These are phyloP conservation scores for Termitomyces sp. DNA, from an alignment of 768 basidiomycete species.

Conservation along the genomic window DNA sequence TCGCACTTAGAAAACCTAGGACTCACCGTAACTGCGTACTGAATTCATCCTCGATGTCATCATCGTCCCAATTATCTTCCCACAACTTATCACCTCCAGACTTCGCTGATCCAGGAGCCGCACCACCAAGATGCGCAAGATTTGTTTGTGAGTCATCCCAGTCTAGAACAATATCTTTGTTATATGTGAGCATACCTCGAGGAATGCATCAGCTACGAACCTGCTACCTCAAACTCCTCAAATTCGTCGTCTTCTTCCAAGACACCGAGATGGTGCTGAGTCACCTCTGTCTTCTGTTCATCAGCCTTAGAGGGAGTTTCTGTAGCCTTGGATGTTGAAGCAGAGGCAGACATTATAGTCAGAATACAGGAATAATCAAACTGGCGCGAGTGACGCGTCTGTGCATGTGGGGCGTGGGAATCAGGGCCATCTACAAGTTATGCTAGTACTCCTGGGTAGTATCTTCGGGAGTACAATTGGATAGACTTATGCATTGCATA, in stretches of 20 bases:
- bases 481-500: too few relatives aligned
- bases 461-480: too few relatives aligned
- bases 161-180: conserved; percentile 36
- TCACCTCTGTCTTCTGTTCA: conserved; percentile 39
- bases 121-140: conserved; percentile 69
- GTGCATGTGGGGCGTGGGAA: conserved; percentile 10
- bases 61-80: conserved; percentile 99
- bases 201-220: conserved; percentile 30
- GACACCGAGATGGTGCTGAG: conserved; percentile 74
- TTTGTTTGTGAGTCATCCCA: conserved; percentile 88
- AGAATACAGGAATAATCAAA: neutral
- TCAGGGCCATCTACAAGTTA: too few relatives aligned
- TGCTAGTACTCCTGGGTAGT: too few relatives aligned
- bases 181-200: neutral
- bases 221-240: conserved; percentile 85
- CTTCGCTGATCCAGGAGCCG: conserved; percentile 68
- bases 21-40: conserved; percentile 89
- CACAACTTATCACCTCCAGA: conserved; percentile 88
- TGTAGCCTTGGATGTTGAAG: conserved; percentile 43
- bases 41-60: conserved; percentile 97
- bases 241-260: conserved; percentile 98
- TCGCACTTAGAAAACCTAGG: too few relatives aligned
- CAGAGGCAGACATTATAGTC: conserved; percentile 34
- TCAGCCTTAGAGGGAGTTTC: conserved; percentile 33
- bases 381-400: conserved; percentile 17